Evolutionary conservation across 441 rosid species (phyloP), one percentile per base, ranked within the genome.

Genomic region (Raphanus hybrid): DNA sequence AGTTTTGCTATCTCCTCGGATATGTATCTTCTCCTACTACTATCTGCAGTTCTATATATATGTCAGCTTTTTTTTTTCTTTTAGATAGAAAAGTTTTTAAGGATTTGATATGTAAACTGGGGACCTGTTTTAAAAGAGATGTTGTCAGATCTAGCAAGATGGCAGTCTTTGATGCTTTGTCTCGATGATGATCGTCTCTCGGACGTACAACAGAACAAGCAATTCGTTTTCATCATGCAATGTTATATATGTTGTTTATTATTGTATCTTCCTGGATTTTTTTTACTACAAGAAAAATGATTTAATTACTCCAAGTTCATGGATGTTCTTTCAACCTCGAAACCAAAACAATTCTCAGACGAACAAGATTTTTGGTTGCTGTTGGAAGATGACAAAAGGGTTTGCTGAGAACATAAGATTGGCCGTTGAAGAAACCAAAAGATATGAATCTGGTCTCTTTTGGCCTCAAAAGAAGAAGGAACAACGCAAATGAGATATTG

Each of bases 91-190:
- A 50, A 32, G 29, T 37, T 41, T 39, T 41, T 52, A 5, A 12
- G 48, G 0, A 71, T 35, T 54, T 54, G 78, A 62, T 55, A 71
- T 71, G 67, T 35, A 35, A 57, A 5, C 2, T 9, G 37, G 14
- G 59, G 26, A 92, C 99, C 96, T 18, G 86, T 84, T 83, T 90
- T 90, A 75, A 90, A 88, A 75, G 99, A 89, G 81, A 92, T 84
- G 79, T 87, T 88, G 12, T 94, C 91, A 75, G 89, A 90, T 1
- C 86, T 73, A 73, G 90, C 79, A 35, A 90, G 55, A 72, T 74
- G 48, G 68, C 82, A 82, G 23, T 85, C 87, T 78, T 85, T 89
- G 55, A 84, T 81, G 89, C 90, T 85, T 80, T 85, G 86, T 75
- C 84, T 86, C 34, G 87, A 82, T 59, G 82, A 79, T 74, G 93